Conservation (phyloP, 2,329 filamentous ascomycete species). For the Nigrograna mackinnonii region DNA sequence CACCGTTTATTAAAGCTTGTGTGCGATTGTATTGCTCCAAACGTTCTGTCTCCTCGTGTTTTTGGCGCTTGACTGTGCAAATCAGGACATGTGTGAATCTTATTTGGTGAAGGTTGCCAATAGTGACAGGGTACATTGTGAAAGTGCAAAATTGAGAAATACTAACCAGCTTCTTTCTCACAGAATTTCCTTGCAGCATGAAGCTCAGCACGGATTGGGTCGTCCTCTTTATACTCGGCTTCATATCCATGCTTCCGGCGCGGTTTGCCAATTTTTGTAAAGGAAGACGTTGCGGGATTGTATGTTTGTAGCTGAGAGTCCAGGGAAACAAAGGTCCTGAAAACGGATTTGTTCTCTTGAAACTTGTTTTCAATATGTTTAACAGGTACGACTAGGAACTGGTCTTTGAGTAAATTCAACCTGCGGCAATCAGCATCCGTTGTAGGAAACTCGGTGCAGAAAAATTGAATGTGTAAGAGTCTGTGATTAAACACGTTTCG, state of each 20-base stretch:
- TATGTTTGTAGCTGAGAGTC: conserved; percentile 30
- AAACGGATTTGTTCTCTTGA: conserved; percentile 37
- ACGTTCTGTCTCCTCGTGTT: conserved; percentile 20
- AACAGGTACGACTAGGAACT: conserved; percentile 43
- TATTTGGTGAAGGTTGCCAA: no score
- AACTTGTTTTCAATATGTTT: conserved; percentile 38
- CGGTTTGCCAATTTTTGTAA: conserved; percentile 21
- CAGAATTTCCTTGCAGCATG: conserved; percentile 31
- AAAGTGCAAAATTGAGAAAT: no score
- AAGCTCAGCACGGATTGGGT: conserved; percentile 7
- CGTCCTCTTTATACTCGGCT: conserved; percentile 1
- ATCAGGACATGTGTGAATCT: no score
- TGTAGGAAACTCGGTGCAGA: no score
- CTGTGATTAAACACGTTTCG: no score
- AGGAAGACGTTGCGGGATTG: conserved; percentile 11
- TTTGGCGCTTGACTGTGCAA: conserved; percentile 26
- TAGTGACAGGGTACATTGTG: no score
- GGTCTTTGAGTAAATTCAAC: conserved; percentile 43
- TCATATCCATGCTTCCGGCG: conserved; percentile 23
- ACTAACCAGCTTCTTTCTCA: conserved; percentile 21
- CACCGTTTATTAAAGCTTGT: conserved; percentile 37
- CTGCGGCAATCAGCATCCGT: no score
- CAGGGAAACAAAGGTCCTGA: conserved; percentile 40
- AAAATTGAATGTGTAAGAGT: no score
- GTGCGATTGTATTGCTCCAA: conserved; percentile 41